phyloP scores from a whole-genome alignment of 371 early-diverging fungal genomes.

The Mucor ambiguus region DNA sequence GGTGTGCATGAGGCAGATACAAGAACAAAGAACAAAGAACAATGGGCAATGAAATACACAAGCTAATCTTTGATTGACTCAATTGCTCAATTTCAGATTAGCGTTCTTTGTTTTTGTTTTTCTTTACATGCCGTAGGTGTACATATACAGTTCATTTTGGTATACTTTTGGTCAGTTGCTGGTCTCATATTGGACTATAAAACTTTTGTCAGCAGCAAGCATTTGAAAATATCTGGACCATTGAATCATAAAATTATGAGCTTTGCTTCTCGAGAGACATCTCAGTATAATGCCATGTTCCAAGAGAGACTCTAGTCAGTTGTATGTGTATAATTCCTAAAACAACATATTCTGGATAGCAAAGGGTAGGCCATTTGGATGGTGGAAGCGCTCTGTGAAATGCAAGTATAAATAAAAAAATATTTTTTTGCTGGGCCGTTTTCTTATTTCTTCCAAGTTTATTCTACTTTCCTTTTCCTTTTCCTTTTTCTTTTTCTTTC shows the following conservation, averaged over 20 bases:
- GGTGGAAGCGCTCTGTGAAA: background rate
- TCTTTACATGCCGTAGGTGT: background rate
- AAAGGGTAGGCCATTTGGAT: background rate
- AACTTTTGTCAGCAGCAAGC: background rate
- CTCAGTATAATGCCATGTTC: background rate
- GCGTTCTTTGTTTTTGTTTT: background rate
- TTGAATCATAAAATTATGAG: background rate
- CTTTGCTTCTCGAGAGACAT: background rate
- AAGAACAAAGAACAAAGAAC: background rate
- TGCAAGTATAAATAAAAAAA: conserved; percentile 2
- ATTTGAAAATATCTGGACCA: background rate
- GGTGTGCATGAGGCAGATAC: background rate
- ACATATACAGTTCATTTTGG: background rate
- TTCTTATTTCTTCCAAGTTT: conserved; percentile 6
- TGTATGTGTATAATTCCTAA: background rate
- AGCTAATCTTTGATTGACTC: background rate
- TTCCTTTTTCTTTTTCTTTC: background rate
- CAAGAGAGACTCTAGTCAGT: background rate
- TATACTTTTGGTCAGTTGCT: background rate
- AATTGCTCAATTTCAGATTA: no score
- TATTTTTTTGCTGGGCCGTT: conserved; percentile 1
- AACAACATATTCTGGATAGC: background rate
- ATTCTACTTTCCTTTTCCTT: background rate
- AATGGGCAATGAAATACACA: no score
- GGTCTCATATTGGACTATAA: background rate